Evolutionary conservation across 495 filamentous ascomycete species (phyloP).

Genomic region (Talaromyces proteolyticus): DNA sequence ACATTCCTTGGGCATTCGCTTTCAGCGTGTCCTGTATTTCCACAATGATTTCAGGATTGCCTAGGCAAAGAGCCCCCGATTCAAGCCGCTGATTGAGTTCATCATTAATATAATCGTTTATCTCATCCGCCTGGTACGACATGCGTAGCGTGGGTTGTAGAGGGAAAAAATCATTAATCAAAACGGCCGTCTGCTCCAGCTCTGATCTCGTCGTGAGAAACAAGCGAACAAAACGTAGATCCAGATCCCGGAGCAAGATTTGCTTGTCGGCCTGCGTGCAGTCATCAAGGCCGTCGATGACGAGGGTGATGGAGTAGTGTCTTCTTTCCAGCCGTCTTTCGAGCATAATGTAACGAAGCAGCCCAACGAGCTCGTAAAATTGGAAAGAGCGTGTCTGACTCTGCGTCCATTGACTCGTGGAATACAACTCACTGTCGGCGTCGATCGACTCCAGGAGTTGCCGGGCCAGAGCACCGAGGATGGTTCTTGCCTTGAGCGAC

Average conservation of each 20-base stretch:
- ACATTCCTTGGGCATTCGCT: conserved; percentile 3
- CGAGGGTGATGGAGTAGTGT: too few species aligned
- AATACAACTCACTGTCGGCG: neutral
- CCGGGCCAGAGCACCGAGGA: conserved; percentile 32
- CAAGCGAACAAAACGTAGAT: neutral
- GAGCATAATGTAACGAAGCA: neutral
- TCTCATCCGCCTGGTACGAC: conserved; percentile 15
- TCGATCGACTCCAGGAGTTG: conserved; percentile 20
- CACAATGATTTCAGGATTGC: conserved; percentile 29
- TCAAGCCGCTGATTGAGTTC: conserved; percentile 25
- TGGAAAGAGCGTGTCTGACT: neutral
- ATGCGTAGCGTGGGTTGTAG: neutral
- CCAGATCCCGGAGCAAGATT: neutral
- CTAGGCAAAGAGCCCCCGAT: conserved; percentile 22
- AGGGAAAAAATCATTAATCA: neutral
- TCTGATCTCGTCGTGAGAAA: conserved; percentile 3
- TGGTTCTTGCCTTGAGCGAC: conserved; percentile 27
- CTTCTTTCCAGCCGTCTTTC: too few species aligned
- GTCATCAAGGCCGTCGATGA: conserved; percentile 3
- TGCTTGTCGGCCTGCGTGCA: neutral
- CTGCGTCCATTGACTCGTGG: neutral
- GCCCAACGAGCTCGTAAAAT: neutral
- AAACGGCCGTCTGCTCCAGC: neutral
- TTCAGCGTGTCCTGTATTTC: conserved; percentile 8
- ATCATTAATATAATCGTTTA: conserved; percentile 26